These are phyloP conservation scores for Globisporangium apiculatum DNA, from an alignment of 352 stramenopile genomes.

Conservation along the genomic window DNA sequence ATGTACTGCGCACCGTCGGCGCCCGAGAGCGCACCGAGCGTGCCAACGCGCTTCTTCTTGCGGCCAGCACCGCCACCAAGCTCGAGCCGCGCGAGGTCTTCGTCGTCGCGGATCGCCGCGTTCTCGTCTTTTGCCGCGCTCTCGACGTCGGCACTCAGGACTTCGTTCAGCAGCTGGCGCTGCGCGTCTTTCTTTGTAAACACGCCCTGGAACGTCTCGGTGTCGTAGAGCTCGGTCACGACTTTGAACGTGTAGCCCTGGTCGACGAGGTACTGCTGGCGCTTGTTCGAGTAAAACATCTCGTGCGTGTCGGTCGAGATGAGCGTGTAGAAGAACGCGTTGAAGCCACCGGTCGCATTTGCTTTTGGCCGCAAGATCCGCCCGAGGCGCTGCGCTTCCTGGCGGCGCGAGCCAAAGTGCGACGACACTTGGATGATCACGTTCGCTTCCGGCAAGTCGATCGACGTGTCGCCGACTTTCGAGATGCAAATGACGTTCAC, in stretches of 20 bases:
- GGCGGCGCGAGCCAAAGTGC: constrained; percentile 97
- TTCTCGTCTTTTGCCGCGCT: constrained; percentile 80
- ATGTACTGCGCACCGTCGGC: constrained; percentile 81
- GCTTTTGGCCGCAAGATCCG: constrained; percentile 98
- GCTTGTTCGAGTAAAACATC: constrained; percentile 99
- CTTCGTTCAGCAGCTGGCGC: constrained; percentile 66
- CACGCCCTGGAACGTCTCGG: constrained; percentile 65
- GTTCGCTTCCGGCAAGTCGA: constrained; percentile 99
- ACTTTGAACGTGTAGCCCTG: constrained; percentile 99
- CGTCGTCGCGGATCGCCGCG: constrained; percentile 72
- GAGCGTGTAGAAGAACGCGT: constrained; percentile 99
- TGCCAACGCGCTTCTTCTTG: constrained; percentile 78
- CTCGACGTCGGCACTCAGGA: constrained; percentile 76
- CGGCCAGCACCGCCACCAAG: constrained; percentile 25
- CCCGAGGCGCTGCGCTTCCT: constrained; percentile 99
- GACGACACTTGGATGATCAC: constrained; percentile 99
- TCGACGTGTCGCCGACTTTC: constrained; percentile 98
- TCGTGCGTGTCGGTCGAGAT: constrained; percentile 99
- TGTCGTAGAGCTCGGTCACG: constrained; percentile 91
- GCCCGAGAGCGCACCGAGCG: constrained; percentile 68
- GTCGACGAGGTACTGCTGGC: constrained; percentile 99
- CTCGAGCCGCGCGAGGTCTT: constrained; percentile 72
- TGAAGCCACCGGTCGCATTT: constrained; percentile 95
- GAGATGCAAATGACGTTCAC: constrained; percentile 90
- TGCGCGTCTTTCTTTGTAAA: constrained; percentile 80